A percentile compares a stretch with the other conserved stretches of the same genome.
Evolutionary conservation across 2,329 filamentous ascomycete genomes (phyloP).

Genomic region (Paecilomyces formosus): DNA sequence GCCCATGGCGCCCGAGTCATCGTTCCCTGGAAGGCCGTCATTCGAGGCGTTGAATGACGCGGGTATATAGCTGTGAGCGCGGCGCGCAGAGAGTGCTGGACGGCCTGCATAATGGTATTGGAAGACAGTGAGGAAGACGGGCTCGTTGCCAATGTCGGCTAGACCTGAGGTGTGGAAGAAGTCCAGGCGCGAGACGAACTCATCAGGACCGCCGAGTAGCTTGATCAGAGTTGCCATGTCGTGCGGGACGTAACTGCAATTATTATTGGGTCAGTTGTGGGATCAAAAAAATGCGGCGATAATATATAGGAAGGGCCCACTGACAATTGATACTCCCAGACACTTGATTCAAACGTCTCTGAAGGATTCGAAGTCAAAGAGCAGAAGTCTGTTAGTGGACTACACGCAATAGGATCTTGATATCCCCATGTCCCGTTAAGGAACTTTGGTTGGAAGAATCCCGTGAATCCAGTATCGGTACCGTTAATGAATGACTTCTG

Average conservation of each 20-base stretch:
- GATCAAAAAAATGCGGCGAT: slow-evolving; percentile 43
- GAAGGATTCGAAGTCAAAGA: slow-evolving; percentile 21
- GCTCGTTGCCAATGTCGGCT: slow-evolving; percentile 58
- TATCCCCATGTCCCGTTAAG: slow-evolving; percentile 60
- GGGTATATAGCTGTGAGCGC: slow-evolving; percentile 58
- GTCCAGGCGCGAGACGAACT: slow-evolving; percentile 53
- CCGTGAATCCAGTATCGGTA: slow-evolving; percentile 55
- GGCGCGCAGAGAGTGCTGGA: slow-evolving; percentile 42
- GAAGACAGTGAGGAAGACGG: slow-evolving; percentile 56
- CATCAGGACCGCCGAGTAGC: slow-evolving; percentile 51
- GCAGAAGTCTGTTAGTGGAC: slow-evolving; percentile 16
- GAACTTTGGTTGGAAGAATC: slow-evolving; percentile 62
- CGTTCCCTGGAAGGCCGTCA: slow-evolving; percentile 58
- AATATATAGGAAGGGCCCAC: slow-evolving; percentile 44
- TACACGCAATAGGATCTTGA: slow-evolving; percentile 49
- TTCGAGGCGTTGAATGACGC: slow-evolving; percentile 50
- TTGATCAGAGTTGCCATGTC: slow-evolving; percentile 47
- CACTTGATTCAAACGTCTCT: slow-evolving; percentile 24
- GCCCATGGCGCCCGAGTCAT: slow-evolving; percentile 63
- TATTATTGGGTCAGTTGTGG: slow-evolving; percentile 23
- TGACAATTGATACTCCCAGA: slow-evolving; percentile 33
- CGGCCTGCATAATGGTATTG: slow-evolving; percentile 62
- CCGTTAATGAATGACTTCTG: slow-evolving; percentile 50
- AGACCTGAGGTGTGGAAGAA: slow-evolving; percentile 57
- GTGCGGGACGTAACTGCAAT: slow-evolving; percentile 48